phyloP scores from a whole-genome alignment of 139 green algal genomes.

The Haematococcus sp. region DNA sequence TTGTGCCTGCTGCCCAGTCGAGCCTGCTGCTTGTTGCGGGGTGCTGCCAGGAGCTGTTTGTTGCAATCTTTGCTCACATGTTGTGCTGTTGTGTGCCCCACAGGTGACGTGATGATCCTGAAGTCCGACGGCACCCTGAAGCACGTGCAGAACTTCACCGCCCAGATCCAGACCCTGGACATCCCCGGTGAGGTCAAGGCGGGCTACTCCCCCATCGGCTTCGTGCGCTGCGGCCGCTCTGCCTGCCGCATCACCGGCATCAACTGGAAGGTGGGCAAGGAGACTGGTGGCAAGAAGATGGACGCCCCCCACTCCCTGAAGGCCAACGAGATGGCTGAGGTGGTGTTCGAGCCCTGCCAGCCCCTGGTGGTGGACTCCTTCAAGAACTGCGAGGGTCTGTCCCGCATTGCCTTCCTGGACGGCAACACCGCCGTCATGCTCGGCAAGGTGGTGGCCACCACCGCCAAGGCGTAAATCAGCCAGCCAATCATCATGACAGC shows the following conservation, averaged over 20 bases:
- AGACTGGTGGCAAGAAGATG: conserved; percentile 94
- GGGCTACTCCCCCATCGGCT: conserved; percentile 90
- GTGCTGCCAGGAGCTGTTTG: too few species aligned
- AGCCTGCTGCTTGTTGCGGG: too few species aligned
- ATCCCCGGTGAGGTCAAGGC: conserved; percentile 90
- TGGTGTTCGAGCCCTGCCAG: conserved; percentile 82
- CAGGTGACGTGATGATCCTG: conserved; percentile 87
- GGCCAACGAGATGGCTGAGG: conserved; percentile 91
- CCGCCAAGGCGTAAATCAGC: conserved; percentile 43
- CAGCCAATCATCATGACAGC: too few species aligned
- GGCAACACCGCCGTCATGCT: conserved; percentile 96
- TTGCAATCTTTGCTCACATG: too few species aligned
- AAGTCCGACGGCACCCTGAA: conserved; percentile 85
- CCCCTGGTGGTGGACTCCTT: conserved; percentile 86
- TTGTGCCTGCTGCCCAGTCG: neutral
- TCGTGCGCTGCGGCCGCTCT: conserved; percentile 86
- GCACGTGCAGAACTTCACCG: conserved; percentile 80
- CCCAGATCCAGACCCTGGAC: conserved; percentile 91
- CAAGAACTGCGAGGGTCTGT: conserved; percentile 92
- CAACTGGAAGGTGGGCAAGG: conserved; percentile 93
- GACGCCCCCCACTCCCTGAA: conserved; percentile 82
- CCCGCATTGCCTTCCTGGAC: conserved; percentile 91
- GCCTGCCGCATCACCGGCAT: conserved; percentile 81
- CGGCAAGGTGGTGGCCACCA: conserved; percentile 79
- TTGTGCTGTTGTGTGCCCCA: neutral